Evolutionary conservation across 2,329 filamentous ascomycete species (phyloP), one percentile per base, ranked within the genome.

Genomic region (Phialocephala subalpina): DNA sequence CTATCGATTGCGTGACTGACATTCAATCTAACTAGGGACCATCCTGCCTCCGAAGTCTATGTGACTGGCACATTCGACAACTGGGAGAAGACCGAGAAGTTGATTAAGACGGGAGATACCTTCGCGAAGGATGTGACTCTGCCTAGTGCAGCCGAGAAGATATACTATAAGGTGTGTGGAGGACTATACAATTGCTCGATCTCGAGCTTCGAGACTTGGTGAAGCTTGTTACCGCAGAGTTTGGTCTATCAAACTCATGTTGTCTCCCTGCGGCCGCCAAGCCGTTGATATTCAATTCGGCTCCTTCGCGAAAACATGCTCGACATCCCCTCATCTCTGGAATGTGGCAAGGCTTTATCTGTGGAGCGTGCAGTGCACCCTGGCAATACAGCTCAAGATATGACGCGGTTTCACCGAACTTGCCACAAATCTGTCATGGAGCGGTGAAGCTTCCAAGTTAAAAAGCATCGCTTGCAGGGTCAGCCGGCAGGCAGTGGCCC

Each of bases 11-110:
- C 60, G 22, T 65, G 45, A 64, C 68, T 69, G 60, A 70, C 65
- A 22, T 53, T 29, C 27, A 53, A 53, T 16, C 27, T 61, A 66
- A 60, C 73, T 81, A 97, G 95, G 95, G 88, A 91, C 77, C 90
- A 96, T 79, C 84, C 89, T 74, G 94, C 89, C 74, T 93, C 92
- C 77, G 86, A 90, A 73, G 95, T 98, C 79, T 95, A 91, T 80
- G 96, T 98, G 74, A 98, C 95, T 47, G 96, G 96, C 78, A 95
- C 92, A 69, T 98, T 98, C 78, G 95, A 98, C 81, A 87, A 93
- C 82, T 99, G 96, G 96, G 86, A 87, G 72, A 95, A 96, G 84
- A 93, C 89, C 64, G 87, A 95, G 78, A 87, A 92, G 82, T 86
- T 99, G 65, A 89, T 94, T 57, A 93, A 93, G 82, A 85, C 88